These are phyloP conservation scores for Hirschioporus abietinus DNA, from an alignment of 768 basidiomycete species.

Conservation along the genomic window DNA sequence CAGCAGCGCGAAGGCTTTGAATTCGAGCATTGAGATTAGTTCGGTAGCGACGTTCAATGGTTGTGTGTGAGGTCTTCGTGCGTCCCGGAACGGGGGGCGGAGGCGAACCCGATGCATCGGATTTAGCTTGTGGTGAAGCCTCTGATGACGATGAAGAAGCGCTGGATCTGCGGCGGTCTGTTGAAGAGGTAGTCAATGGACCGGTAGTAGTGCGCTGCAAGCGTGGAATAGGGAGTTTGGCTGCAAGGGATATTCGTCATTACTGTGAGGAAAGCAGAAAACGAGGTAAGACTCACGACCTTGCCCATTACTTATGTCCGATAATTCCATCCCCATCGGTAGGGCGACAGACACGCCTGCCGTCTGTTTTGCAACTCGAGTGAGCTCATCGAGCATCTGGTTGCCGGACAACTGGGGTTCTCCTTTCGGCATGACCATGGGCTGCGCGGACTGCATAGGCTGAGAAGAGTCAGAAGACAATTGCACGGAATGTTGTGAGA, in stretches of 20 bases:
- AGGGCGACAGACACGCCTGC: conserved; percentile 34
- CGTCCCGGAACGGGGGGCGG: conserved; percentile 29
- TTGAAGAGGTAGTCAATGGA: conserved; percentile 29
- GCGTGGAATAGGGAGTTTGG: conserved; percentile 47
- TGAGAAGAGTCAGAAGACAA: conserved; percentile 25
- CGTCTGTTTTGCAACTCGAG: conserved; percentile 30
- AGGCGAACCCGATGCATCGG: conserved; percentile 13
- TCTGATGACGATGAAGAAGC: conserved; percentile 30
- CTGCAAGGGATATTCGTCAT: conserved; percentile 12
- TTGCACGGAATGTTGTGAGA: conserved; percentile 31
- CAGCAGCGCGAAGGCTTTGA: conserved; percentile 70
- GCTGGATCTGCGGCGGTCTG: conserved; percentile 19
- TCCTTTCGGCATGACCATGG: conserved; percentile 17
- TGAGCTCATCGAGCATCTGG: conserved; percentile 23
- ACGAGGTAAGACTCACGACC: conserved; percentile 6
- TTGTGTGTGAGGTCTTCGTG: conserved; percentile 86
- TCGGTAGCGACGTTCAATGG: conserved; percentile 83
- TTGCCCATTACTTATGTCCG: conserved; percentile 12
- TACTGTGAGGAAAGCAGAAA: not conserved
- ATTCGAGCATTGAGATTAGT: conserved; percentile 88
- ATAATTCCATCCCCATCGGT: conserved; percentile 12
- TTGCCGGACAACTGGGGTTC: conserved; percentile 2
- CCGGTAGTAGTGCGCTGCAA: conserved; percentile 41
- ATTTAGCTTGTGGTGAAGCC: conserved; percentile 32
- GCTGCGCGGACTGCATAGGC: conserved; percentile 26